phyloP scores from a whole-genome alignment of 495 filamentous ascomycete genomes.

The Aspergillus funiculosus region DNA sequence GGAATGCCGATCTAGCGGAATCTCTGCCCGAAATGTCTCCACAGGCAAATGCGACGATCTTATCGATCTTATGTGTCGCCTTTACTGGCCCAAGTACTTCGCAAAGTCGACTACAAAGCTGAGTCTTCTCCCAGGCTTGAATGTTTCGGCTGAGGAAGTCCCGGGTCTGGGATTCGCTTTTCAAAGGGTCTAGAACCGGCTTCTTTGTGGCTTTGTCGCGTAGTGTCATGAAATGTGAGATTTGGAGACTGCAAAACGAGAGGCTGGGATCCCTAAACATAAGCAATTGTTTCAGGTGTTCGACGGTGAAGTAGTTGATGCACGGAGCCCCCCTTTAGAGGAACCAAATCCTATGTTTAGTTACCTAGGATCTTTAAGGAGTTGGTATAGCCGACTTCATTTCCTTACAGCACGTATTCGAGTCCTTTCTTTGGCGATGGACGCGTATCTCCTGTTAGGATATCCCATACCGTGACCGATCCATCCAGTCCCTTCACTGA shows the following conservation, averaged over 20 bases:
- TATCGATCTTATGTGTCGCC: not conserved
- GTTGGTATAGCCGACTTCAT: not conserved
- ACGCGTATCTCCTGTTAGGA: conserved; percentile 1
- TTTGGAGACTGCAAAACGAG: not conserved
- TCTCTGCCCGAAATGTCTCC: not conserved
- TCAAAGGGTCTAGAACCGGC: not conserved
- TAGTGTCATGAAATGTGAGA: not conserved
- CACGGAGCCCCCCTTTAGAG: not conserved
- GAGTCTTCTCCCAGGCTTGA: not conserved
- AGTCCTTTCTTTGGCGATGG: not conserved
- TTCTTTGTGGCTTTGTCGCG: conserved; percentile 2
- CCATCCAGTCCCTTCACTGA: conserved; percentile 3
- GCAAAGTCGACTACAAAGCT: not conserved
- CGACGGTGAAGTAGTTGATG: not conserved
- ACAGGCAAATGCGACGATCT: conserved; percentile 8
- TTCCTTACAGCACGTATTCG: not conserved
- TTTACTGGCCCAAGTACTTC: not conserved
- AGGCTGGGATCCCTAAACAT: not conserved
- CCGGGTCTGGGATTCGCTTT: not conserved
- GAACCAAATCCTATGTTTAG: not conserved
- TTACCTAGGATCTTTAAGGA: not conserved
- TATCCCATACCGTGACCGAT: not conserved
- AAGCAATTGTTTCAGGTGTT: not conserved
- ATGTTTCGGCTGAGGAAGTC: not conserved
- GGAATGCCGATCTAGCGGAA: not conserved